Conservation (phyloP, 2,329 filamentous ascomycete genomes). For the Akanthomyces uredinophilus region DNA sequence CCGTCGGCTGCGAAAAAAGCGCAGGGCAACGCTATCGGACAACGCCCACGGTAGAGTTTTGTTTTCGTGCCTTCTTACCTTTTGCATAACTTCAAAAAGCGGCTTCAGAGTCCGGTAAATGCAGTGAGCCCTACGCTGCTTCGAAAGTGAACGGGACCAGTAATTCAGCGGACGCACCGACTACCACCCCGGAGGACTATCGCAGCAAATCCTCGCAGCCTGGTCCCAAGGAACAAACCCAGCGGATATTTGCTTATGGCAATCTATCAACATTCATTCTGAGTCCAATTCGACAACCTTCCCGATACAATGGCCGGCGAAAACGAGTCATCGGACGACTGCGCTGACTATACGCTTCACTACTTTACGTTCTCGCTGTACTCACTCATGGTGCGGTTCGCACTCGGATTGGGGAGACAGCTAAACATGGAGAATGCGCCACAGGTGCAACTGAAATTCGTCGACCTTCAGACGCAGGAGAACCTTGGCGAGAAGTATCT, state of each 20-base stretch:
- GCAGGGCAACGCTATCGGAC: not conserved
- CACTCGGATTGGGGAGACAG: constrained; percentile 22
- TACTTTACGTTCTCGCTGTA: constrained; percentile 28
- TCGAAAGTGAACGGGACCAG: not conserved
- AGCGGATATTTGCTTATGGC: not conserved
- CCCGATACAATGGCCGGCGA: constrained; percentile 2
- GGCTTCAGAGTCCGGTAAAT: no score
- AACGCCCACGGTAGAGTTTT: constrained; percentile 4
- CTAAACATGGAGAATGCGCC: constrained; percentile 24
- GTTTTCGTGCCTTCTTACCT: not conserved
- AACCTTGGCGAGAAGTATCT: constrained; percentile 26
- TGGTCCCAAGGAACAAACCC: not conserved
- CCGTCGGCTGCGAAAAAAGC: not conserved
- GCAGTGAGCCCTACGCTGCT: not conserved
- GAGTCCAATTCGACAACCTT: not conserved
- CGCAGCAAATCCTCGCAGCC: not conserved
- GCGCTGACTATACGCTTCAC: constrained; percentile 24
- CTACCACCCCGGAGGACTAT: not conserved
- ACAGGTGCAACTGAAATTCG: constrained; percentile 21
- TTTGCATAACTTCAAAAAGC: not conserved
- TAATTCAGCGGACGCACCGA: not conserved
- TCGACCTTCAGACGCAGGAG: constrained; percentile 24
- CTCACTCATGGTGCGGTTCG: constrained; percentile 28
- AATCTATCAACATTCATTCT: not conserved
- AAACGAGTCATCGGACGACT: not conserved